A percentile compares a stretch with the other conserved stretches of the same genome.
These are phyloP conservation scores for Termitomyces sp. DNA, from an alignment of 768 basidiomycete species.

Conservation along the genomic window DNA sequence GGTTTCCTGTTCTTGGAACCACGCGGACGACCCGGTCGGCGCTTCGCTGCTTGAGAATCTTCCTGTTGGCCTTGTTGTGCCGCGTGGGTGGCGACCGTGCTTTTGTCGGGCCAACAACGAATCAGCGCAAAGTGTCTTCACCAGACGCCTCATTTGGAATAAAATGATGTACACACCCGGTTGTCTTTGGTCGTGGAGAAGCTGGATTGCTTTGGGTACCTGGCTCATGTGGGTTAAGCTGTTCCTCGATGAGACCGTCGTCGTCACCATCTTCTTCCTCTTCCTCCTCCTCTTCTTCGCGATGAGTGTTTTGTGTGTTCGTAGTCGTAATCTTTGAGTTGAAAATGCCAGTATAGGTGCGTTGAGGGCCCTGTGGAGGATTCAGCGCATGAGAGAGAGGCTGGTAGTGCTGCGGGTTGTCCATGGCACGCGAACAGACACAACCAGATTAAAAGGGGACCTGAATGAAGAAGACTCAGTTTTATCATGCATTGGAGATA, in stretches of 20 bases:
- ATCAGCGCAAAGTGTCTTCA: conserved; percentile 6
- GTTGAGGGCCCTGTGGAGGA: conserved; percentile 37
- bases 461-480: conserved; percentile 4
- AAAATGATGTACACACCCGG: conserved; percentile 18
- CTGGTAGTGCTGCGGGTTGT: conserved; percentile 78
- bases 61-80: conserved; percentile 18
- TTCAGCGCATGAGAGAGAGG: conserved; percentile 75
- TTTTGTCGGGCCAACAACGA: conserved; percentile 10
- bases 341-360: conserved; percentile 22
- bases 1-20: conserved; percentile 72
- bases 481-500: not conserved
- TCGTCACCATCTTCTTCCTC: conserved; percentile 71
- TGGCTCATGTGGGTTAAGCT: conserved; percentile 45
- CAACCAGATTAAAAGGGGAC: not conserved
- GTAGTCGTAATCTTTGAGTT: conserved; percentile 13
- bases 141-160: not conserved
- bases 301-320: conserved; percentile 12
- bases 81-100: conserved; percentile 20
- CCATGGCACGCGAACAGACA: conserved; percentile 25
- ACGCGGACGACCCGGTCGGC: conserved; percentile 72
- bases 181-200: conserved; percentile 28
- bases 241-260: conserved; percentile 67
- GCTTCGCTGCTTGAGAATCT: conserved; percentile 41
- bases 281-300: conserved; percentile 47
- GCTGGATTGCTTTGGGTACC: conserved; percentile 33